Percentiles rank a stretch among this genome's conserved stretches.
Conservation (phyloP, 2,329 filamentous ascomycete genomes). For the Phaeomoniella chlamydospora region DNA sequence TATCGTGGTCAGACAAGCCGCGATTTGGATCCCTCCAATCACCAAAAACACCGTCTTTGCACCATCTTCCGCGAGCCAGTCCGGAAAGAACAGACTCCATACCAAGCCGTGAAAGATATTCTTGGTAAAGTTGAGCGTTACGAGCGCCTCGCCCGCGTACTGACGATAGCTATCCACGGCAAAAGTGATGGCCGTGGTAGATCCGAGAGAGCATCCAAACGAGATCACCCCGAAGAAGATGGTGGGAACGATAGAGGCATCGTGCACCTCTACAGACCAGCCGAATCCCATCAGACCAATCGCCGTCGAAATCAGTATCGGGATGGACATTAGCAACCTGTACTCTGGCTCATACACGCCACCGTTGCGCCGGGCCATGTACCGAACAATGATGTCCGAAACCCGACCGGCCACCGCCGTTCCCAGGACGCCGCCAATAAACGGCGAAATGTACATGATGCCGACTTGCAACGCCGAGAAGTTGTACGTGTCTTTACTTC, state of each 20-base stretch:
- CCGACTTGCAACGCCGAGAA: slow-evolving; percentile 72
- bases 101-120: slow-evolving; percentile 84
- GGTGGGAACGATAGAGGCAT: slow-evolving; percentile 84
- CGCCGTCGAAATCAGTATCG: slow-evolving; percentile 62
- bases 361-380: slow-evolving; percentile 73
- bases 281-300: slow-evolving; percentile 90
- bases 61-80: slow-evolving; percentile 66
- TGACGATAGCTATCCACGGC: slow-evolving; percentile 86
- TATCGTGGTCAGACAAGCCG: slow-evolving; percentile 58
- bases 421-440: slow-evolving; percentile 77
- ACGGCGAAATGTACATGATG: slow-evolving; percentile 78
- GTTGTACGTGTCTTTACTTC: slow-evolving; percentile 54
- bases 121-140: slow-evolving; percentile 89
- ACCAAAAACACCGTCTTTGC: slow-evolving; percentile 66
- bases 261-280: slow-evolving; percentile 65
- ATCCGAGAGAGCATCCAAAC: slow-evolving; percentile 81
- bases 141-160: slow-evolving; percentile 85
- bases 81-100: slow-evolving; percentile 75
- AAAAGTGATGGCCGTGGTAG: slow-evolving; percentile 85
- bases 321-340: slow-evolving; percentile 72
- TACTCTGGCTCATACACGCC: slow-evolving; percentile 94
- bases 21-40: slow-evolving; percentile 74
- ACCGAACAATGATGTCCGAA: slow-evolving; percentile 70
- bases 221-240: slow-evolving; percentile 85
- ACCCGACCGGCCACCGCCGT: slow-evolving; percentile 81